Evolutionary conservation across 768 basidiomycete species (phyloP).

Genomic region (Suillus lakei): DNA sequence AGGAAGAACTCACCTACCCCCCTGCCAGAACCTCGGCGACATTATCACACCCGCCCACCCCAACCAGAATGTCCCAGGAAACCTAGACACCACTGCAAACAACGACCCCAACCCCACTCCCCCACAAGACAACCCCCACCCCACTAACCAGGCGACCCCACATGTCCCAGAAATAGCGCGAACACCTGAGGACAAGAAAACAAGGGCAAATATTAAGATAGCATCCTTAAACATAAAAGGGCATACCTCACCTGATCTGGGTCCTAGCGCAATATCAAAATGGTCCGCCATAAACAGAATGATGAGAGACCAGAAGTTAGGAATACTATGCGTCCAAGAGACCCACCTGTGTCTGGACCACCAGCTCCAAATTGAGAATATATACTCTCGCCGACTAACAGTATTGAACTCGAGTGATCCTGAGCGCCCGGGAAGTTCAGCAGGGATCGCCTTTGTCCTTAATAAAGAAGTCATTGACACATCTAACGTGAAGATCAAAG

Average conservation of each 20-base stretch:
- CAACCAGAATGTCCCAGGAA: no score
- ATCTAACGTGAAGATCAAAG: no score
- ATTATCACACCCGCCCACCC: no score
- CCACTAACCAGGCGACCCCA: no score
- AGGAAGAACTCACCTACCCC: no score
- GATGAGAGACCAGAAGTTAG: background rate
- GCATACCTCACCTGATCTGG: fast-evolving
- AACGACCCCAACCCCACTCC: no score
- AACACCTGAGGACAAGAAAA: no score
- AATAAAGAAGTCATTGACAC: background rate
- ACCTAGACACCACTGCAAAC: no score
- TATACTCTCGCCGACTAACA: background rate
- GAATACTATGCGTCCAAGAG: background rate
- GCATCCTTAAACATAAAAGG: background rate
- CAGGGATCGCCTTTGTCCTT: background rate
- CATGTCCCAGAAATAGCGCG: no score
- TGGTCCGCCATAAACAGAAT: background rate
- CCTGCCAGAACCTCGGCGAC: no score
- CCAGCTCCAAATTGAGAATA: background rate
- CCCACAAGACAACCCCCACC: no score
- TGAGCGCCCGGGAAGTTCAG: background rate
- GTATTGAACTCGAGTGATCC: background rate
- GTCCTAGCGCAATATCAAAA: background rate
- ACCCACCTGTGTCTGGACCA: background rate
- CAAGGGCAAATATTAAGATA: background rate